Evolutionary conservation across 2,329 filamentous ascomycete species (phyloP), one percentile per base, ranked within the genome.

Genomic region (Stromatinia cepivora): DNA sequence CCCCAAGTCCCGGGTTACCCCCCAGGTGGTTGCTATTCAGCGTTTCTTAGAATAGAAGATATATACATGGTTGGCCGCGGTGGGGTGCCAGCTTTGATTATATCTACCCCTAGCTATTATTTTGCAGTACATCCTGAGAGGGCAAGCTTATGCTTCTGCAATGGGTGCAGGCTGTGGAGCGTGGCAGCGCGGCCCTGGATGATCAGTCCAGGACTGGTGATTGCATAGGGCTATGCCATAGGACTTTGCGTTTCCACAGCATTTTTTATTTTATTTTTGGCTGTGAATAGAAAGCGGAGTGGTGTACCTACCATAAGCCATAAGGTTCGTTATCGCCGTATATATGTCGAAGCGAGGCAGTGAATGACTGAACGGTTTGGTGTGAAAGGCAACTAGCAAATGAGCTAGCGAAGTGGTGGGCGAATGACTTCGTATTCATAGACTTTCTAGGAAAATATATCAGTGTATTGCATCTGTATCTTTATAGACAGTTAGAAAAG

Each of bases 11-110:
- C 28, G 28, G 39, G 57, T 6, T 28, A 7, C 31, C 25, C 25
- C 25, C 57, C 25, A 6, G 17, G 15, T 4, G n/a, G 52, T 8
- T 20, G 17, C 28, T 31, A 31, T 31, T 31, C 4, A 20, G 15
- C 25, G 52, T 54, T 20, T 20, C 8, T 31, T 31, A 25, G 20
- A 31, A 15, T 2, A 54, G 52, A 56, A 31, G 53, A 34, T 56
- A 28, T 31, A 56, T 56, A 31, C n/a, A n/a, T n/a, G n/a, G 54
- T 57, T 36, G 31, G 31, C 54, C 54, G 54, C 54, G 31, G 54
- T 57, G 20, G 22, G 54, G 54, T 36, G 39, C 31, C 52, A 54
- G 28, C 52, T 17, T 28, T 28, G 54, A 57, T 36, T 31, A 57
- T 36, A 36, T 54, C 28, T 8, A 31, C 28, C 52, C 28, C 5